Conservation (phyloP, 306 rosid genomes). For the Coriaria nepalensis region DNA sequence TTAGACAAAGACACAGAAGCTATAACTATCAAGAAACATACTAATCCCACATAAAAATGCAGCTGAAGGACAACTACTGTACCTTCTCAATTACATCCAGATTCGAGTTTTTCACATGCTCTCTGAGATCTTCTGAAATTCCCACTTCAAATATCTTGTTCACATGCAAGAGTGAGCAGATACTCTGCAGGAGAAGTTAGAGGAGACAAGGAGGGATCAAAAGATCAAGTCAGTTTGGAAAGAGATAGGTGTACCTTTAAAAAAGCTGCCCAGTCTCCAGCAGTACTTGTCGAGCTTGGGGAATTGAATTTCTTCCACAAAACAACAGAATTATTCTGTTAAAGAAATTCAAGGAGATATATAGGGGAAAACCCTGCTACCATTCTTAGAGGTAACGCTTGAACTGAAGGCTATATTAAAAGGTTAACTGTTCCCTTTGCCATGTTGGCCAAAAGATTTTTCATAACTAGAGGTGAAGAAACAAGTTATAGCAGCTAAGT, state of each 20-base stretch:
- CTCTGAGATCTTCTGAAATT: conserved; percentile 74
- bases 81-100: conserved; percentile 80
- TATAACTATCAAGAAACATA: too few species aligned
- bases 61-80: too few species aligned
- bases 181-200: conserved; percentile 32
- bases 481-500: too few species aligned
- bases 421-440: too few species aligned
- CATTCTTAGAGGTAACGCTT: too few species aligned
- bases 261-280: conserved; percentile 79
- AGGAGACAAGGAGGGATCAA: conserved; percentile 1
- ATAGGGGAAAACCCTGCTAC: conserved; percentile 10
- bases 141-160: conserved; percentile 95
- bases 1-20: conserved; percentile 3
- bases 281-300: conserved; percentile 72
- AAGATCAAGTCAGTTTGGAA: background rate
- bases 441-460: too few species aligned
- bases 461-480: too few species aligned
- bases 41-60: too few species aligned
- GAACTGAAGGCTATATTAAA: too few species aligned
- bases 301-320: conserved; percentile 73
- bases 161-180: conserved; percentile 75
- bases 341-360: conserved; percentile 8
- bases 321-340: conserved; percentile 13
- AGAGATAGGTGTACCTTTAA: conserved; percentile 39
- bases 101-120: conserved; percentile 46